Evolutionary conservation across 1,284 basidiomycete species (phyloP).

Genomic region (Ceratobasidium sp.): DNA sequence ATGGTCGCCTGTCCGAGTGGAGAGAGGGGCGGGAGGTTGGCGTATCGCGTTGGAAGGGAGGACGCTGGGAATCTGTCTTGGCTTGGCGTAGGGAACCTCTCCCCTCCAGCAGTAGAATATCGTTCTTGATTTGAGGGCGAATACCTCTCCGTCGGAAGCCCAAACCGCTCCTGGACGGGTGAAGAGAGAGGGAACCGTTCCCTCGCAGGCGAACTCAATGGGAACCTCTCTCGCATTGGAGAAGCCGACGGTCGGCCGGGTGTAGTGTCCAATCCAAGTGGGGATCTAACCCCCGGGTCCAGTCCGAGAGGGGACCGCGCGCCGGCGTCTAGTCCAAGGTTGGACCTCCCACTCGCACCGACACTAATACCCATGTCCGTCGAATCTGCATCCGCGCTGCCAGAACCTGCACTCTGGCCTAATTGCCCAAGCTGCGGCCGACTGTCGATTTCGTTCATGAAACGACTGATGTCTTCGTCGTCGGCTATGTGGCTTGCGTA

Average conservation of each 20-base stretch:
- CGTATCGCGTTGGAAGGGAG: slow-evolving; percentile 14
- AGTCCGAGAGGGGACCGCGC: not conserved
- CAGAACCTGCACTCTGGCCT: not conserved
- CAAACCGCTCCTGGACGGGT: too few species aligned
- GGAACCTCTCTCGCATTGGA: slow-evolving; percentile 16
- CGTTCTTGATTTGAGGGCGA: slow-evolving; percentile 10
- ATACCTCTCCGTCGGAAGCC: too few species aligned
- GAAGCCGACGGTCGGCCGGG: not conserved
- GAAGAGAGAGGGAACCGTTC: not conserved
- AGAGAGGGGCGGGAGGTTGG: slow-evolving; percentile 16
- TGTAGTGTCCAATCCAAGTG: not conserved
- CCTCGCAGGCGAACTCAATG: slow-evolving; percentile 4
- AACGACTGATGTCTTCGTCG: slow-evolving; percentile 17
- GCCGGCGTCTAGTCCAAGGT: not conserved
- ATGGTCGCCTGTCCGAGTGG: not conserved
- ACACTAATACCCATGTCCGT: not conserved
- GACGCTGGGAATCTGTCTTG: slow-evolving; percentile 37
- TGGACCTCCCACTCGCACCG: not conserved
- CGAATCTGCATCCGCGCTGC: not conserved
- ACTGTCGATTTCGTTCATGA: slow-evolving; percentile 3
- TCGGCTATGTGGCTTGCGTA: slow-evolving; percentile 20
- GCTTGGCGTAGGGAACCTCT: slow-evolving; percentile 1
- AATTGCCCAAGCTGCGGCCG: slow-evolving; percentile 27
- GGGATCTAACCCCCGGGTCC: slow-evolving; percentile 3
- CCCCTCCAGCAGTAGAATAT: too few species aligned